Percentiles rank a stretch among this genome's conserved stretches.
phyloP scores from a whole-genome alignment of 2,329 filamentous ascomycete species.

The Aureobasidium pullulans region DNA sequence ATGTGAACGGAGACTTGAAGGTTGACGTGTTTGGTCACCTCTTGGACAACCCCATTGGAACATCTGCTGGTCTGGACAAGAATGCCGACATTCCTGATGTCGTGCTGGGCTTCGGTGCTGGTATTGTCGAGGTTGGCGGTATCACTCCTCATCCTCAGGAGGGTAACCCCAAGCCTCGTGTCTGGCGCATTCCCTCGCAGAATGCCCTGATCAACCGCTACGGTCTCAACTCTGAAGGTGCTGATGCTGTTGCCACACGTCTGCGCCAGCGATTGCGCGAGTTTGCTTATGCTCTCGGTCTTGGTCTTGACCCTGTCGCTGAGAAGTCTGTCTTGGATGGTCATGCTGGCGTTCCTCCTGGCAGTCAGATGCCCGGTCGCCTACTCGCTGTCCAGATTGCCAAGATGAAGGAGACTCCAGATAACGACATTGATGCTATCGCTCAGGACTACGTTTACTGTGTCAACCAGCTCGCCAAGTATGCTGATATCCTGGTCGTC shows the following conservation, averaged over 20 bases:
- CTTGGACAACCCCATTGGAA: slow-evolving; percentile 81
- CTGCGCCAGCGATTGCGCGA: slow-evolving; percentile 69
- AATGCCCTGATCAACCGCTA: slow-evolving; percentile 93
- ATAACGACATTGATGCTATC: slow-evolving; percentile 75
- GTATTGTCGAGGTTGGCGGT: slow-evolving; percentile 86
- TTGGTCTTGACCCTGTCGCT: slow-evolving; percentile 54
- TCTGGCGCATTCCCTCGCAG: slow-evolving; percentile 77
- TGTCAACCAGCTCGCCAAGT: slow-evolving; percentile 71
- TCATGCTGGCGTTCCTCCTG: slow-evolving; percentile 67
- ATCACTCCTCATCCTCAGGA: slow-evolving; percentile 79
- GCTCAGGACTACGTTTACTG: slow-evolving; percentile 79
- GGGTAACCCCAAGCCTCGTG: slow-evolving; percentile 79
- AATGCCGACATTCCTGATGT: slow-evolving; percentile 80
- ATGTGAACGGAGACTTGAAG: slow-evolving; percentile 46
- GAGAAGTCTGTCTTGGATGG: slow-evolving; percentile 72
- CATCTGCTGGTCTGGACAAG: slow-evolving; percentile 94
- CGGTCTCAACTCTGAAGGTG: slow-evolving; percentile 85
- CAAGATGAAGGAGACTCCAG: slow-evolving; percentile 91
- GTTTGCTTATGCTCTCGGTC: slow-evolving; percentile 64
- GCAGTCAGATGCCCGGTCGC: slow-evolving; percentile 68
- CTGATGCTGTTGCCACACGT: slow-evolving; percentile 74
- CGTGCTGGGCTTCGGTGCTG: slow-evolving; percentile 76
- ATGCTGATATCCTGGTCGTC: slow-evolving; percentile 93
- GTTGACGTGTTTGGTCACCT: slow-evolving; percentile 68
- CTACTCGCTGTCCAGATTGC: slow-evolving; percentile 86